These are phyloP conservation scores for Penicillium vulpinum DNA, from an alignment of 2,329 filamentous ascomycete species.

Conservation along the genomic window DNA sequence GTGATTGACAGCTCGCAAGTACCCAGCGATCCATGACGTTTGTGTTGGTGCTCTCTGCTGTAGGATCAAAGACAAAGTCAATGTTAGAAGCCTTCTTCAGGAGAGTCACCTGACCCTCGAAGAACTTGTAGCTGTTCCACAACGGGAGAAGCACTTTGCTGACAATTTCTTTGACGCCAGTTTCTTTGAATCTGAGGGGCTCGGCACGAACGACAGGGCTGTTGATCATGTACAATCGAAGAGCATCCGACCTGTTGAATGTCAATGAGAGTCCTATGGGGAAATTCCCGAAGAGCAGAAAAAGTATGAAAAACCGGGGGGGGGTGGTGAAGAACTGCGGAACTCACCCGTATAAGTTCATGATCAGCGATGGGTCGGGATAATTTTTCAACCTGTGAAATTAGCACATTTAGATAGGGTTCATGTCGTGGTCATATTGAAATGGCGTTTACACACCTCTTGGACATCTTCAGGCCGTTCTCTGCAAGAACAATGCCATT, in stretches of 20 bases:
- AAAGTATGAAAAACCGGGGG: background rate
- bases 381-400: conserved; percentile 77
- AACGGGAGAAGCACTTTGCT: conserved; percentile 85
- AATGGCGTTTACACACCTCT: conserved; percentile 49
- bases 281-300: background rate
- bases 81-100: conserved; percentile 80
- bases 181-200: conserved; percentile 85
- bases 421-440: background rate
- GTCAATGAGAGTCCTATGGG: background rate
- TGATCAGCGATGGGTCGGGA: conserved; percentile 79
- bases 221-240: conserved; percentile 95
- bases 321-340: background rate
- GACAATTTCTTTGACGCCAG: conserved; percentile 91
- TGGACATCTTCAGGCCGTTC: conserved; percentile 98
- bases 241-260: conserved; percentile 68
- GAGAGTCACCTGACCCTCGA: conserved; percentile 80
- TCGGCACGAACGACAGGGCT: conserved; percentile 92
- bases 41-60: conserved; percentile 70
- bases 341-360: conserved; percentile 68
- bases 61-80: conserved; percentile 76
- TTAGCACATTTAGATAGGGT: background rate
- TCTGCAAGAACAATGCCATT: conserved; percentile 93
- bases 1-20: conserved; percentile 83
- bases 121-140: conserved; percentile 98
- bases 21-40: conserved; percentile 99